Base-by-base conservation (phyloP, 768 basidiomycete species). In the Cubamyces sp. region DNA sequence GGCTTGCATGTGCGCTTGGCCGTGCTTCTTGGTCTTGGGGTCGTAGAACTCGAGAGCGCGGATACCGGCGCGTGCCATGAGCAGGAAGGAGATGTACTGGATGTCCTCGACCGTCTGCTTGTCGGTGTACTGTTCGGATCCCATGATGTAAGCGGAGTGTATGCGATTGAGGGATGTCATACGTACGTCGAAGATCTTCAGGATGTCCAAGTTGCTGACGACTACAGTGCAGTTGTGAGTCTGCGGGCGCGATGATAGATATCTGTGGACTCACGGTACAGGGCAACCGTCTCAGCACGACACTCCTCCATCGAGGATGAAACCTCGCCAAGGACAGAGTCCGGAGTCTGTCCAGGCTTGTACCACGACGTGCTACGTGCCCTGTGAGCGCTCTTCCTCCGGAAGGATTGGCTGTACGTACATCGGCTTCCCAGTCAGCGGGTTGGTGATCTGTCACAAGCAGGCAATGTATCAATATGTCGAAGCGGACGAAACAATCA, bases 261-360 rank as follows among this genome's bases (percentile, higher is more conserved):
- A 5, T 25, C 3, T 15, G 37, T 42, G 37, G 16, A 76, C 85
- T 77, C 69, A 90, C 92, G 81, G 76, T 85, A 94, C 43, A 95
- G 77, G 0, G 90, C 90, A 21, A 93, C 93, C 2, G 91, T 83
- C 76, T 96, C 94, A 9, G 93, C 93, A n/a, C 94, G 86, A 67
- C 93, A 94, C 76, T 95, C 93, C 74, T 95, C 94, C 84, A 94
- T 85, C 1, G 93, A 94, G 0, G 92, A 94, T 3, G 91, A 93
- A 8, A 93, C 90, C 62, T 94, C 90, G 0, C 93, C 93, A 1
- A 96, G 79, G 1, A 94, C 87, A 11, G 91, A 87, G 51, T 85
- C 90, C 41, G 91, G 83, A 0, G 90, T 92, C 74, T 94, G 93
- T 8, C 93, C 93, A 37, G 89, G 83, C 71, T 90, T 90, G 74